Conservation (phyloP, 208 protist genomes). For the Histomonas meleagridis region DNA sequence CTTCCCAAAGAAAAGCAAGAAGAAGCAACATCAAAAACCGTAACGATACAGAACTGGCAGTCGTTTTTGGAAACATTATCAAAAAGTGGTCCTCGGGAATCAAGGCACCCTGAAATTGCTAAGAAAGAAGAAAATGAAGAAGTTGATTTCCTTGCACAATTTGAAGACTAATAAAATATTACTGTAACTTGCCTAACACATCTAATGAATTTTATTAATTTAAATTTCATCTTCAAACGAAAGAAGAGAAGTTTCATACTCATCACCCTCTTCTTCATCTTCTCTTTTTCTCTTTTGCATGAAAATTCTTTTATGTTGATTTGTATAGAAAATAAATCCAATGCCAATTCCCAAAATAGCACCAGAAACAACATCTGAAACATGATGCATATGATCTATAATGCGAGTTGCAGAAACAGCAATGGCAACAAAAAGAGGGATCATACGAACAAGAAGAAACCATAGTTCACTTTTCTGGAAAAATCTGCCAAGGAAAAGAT, state of each 20-base stretch:
- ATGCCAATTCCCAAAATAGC: not conserved
- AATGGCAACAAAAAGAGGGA: not conserved
- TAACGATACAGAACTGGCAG: not conserved
- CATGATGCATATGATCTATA: slow-evolving; percentile 8
- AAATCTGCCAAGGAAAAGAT: not conserved
- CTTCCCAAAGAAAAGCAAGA: not conserved
- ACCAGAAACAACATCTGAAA: not conserved
- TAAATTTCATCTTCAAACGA: no score
- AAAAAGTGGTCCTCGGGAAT: no score
- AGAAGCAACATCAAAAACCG: not conserved
- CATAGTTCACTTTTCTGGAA: not conserved
- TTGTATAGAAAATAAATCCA: not conserved
- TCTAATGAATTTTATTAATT: no score
- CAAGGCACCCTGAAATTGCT: no score
- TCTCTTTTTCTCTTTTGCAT: not conserved
- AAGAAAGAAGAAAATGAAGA: no score
- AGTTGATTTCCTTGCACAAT: no score
- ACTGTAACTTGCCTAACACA: no score
- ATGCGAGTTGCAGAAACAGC: not conserved
- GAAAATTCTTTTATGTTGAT: not conserved
- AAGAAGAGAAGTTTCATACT: no score
- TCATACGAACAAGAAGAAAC: not conserved
- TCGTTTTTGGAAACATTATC: no score
- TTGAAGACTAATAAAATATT: no score
- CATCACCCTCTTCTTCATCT: no score